Percentiles rank a stretch among this genome's conserved stretches.
Conservation (phyloP, 805 yeast species). For the Candida sakaeoensis region DNA sequence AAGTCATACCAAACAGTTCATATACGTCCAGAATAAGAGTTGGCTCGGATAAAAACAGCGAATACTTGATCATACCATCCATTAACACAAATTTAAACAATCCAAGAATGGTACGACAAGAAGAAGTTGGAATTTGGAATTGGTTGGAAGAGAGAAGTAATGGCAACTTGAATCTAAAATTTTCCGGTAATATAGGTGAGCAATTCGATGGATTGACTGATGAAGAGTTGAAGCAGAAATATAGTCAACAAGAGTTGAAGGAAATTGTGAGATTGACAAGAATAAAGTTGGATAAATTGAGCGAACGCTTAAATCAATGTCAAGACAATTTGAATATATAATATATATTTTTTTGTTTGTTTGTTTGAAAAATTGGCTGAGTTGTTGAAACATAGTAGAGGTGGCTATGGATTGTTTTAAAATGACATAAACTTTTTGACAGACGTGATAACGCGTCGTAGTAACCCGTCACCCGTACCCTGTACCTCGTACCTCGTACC, state of each 20-base stretch:
- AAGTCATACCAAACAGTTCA: constrained; percentile 8
- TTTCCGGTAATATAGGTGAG: constrained; percentile 6
- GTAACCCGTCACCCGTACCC: no score
- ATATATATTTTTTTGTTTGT: no score
- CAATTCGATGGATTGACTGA: constrained; percentile 5
- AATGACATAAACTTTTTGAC: no score
- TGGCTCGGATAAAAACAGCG: constrained; percentile 30
- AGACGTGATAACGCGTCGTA: no score
- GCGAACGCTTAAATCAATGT: constrained; percentile 6
- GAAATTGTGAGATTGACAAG: constrained; percentile 47
- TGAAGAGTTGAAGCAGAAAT: constrained; percentile 13
- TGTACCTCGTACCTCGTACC: no score
- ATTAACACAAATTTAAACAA: constrained; percentile 28
- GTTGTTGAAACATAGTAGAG: no score
- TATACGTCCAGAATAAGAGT: constrained; percentile 17
- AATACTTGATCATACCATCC: constrained; percentile 40
- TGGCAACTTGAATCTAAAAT: constrained; percentile 9
- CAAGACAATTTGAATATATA: no score
- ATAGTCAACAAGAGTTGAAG: constrained; percentile 40
- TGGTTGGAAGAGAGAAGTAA: constrained; percentile 53
- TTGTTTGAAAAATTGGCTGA: no score
- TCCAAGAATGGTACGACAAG: constrained; percentile 30
- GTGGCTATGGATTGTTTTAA: no score
- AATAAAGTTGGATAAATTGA: constrained; percentile 30
- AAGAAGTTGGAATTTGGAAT: constrained; percentile 65